phyloP scores from a whole-genome alignment of 805 yeast species.

The Teunomyces kruisii region DNA sequence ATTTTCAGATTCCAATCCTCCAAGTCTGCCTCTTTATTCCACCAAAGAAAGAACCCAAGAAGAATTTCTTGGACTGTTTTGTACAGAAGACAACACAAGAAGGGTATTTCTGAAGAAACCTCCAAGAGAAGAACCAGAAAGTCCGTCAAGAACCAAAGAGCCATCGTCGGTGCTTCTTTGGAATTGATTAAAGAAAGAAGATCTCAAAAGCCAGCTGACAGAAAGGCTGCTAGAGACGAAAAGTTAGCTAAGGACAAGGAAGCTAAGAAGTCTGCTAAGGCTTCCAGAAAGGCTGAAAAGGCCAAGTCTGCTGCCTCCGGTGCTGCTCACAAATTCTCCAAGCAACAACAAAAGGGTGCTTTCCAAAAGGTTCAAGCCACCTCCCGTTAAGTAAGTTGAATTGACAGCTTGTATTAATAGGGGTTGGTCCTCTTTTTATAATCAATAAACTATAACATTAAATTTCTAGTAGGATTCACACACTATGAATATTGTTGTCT shows the following conservation, averaged over 20 bases:
- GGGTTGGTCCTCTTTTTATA: slow-evolving; percentile 12
- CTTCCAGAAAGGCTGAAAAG: slow-evolving; percentile 92
- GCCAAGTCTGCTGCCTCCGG: slow-evolving; percentile 78
- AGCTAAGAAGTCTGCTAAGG: slow-evolving; percentile 87
- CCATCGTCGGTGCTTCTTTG: slow-evolving; percentile 98
- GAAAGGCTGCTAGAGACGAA: slow-evolving; percentile 96
- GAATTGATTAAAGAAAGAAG: slow-evolving; percentile 98
- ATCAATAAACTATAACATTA: slow-evolving; percentile 10
- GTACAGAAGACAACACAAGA: slow-evolving; percentile 99
- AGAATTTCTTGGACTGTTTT: slow-evolving; percentile 99
- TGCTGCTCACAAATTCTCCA: slow-evolving; percentile 72
- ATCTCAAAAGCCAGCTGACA: slow-evolving; percentile 91
- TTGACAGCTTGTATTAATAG: slow-evolving; percentile 11
- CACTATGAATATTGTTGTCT: not conserved
- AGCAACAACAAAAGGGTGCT: slow-evolving; percentile 97
- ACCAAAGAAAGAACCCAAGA: slow-evolving; percentile 99
- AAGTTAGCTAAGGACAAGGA: slow-evolving; percentile 82
- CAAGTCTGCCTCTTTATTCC: slow-evolving; percentile 96
- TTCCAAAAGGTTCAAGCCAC: slow-evolving; percentile 96
- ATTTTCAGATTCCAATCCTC: slow-evolving; percentile 98
- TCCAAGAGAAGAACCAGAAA: slow-evolving; percentile 96
- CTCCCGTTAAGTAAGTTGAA: slow-evolving; percentile 70
- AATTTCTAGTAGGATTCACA: not conserved
- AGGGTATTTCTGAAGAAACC: slow-evolving; percentile 98
- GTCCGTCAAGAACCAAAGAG: slow-evolving; percentile 98